Base-by-base conservation (phyloP, 306 rosid species). In the Castanopsis chinensis region DNA sequence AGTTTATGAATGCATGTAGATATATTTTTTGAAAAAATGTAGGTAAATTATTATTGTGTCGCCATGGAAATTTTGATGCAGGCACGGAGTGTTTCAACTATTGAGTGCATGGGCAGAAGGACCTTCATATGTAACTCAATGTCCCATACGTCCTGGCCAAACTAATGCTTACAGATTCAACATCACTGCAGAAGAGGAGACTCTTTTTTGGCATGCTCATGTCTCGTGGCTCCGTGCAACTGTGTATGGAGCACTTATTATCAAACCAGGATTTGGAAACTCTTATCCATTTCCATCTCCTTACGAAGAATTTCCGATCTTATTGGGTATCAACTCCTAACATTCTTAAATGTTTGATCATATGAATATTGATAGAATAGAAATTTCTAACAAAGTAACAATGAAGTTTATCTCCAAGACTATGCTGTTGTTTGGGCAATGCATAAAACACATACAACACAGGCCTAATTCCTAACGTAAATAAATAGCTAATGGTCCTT, bases 171-270 rank as follows among this genome's bases (percentile, higher is more conserved):
- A 93, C 65, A 83, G 19, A 63, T 93, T 91, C 69, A 83, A 83
- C 0, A 69, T 93, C 78, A 85, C 77, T 5, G 84, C 79, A 32
- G 94, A 93, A 73, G 97, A 93, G 41, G 97, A 97, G 0, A 93
- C 94, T 10, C 89, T 91, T 18, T 93, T 93, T 91, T 91, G 97
- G 97, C 94, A 93, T 76, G 91, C 94, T 0, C 94, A 91, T 73
- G 67, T 81, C 0, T 79, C 90, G 4, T 80, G 84, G 86, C 88
- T 93, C 45, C 97, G 97, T 2, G 83, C 97, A 5, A 86, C 88
- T 3, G 89, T 93, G 11, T 56, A 88, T 37, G 93, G 97, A 1
- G 92, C 94, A 3, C 89, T 93, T 63, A 51, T 93, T 71, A 85
- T 93, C 73, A 80, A 69, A 0, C 94, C 98, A 1, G 61, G 60